These are phyloP conservation scores for Phytophthora kernoviae DNA, from an alignment of 352 stramenopile genomes.

Conservation along the genomic window DNA sequence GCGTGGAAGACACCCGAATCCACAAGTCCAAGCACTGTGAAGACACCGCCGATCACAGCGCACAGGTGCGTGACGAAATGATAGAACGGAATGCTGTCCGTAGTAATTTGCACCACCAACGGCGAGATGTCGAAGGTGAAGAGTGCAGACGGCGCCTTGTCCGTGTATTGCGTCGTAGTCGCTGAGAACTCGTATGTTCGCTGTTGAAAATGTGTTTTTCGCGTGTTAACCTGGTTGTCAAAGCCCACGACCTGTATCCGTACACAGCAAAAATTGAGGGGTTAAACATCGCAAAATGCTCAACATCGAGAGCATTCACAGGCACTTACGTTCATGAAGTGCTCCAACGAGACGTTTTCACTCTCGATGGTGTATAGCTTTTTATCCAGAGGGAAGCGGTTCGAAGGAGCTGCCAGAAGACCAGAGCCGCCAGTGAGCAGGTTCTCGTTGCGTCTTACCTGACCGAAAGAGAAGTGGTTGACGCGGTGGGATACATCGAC, in stretches of 20 bases:
- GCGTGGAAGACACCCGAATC: conserved; percentile 82
- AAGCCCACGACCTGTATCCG: conserved; percentile 71
- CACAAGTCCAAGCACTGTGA: conserved; percentile 85
- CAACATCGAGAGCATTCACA: conserved; percentile 4
- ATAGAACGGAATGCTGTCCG: conserved; percentile 80
- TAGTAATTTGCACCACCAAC: conserved; percentile 71
- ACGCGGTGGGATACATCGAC: conserved; percentile 75
- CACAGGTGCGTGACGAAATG: conserved; percentile 86
- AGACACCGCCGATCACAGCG: conserved; percentile 83
- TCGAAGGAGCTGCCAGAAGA: conserved; percentile 48
- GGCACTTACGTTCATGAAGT: conserved; percentile 87
- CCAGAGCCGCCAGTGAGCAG: conserved; percentile 49
- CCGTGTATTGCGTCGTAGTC: conserved; percentile 76
- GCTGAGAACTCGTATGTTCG: conserved; percentile 83
- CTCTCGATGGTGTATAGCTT: conserved; percentile 58
- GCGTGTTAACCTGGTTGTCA: conserved; percentile 62
- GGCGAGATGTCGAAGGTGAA: conserved; percentile 87
- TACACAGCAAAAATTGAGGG: conserved; percentile 1
- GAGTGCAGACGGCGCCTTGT: conserved; percentile 62
- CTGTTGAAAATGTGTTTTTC: conserved; percentile 56
- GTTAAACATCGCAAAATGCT: conserved; percentile 1
- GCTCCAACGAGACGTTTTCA: conserved; percentile 79
- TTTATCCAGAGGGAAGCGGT: conserved; percentile 69
- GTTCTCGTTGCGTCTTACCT: conserved; percentile 69
- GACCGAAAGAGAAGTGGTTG: conserved; percentile 89